Base-by-base conservation (phyloP, 441 rosid species). In the Biscutella auriculata region DNA sequence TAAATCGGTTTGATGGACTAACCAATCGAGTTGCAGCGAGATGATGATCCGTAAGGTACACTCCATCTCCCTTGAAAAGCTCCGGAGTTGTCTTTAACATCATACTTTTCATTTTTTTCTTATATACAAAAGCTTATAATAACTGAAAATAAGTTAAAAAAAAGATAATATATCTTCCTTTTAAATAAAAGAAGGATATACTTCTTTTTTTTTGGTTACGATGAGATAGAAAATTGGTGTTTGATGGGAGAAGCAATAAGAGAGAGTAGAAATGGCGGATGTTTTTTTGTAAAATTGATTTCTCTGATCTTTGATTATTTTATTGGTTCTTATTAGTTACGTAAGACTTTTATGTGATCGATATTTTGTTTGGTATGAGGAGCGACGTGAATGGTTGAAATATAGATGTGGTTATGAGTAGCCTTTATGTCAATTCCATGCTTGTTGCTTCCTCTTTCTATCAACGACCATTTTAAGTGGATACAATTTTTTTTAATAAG, bases 341-440 rank as follows among this genome's bases (percentile, higher is more conserved):
- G 45, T 35, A 56, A 19, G 63, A 46, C 72, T 68, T 56, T 62
- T 19, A 19, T 62, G 68, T 68, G 68, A 49, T 68, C 58, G 39
- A 1, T 26, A 14, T 10, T 42, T 35, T 4, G n/a, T 16, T 25
- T 30, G 1, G 25, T 23, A 28, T 36, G 79, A 77, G 44, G 66
- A 71, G 60, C 66, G 79, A 74, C 77, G 66, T 49, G 82, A 72
- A 79, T 76, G 87, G 95, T 67, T 53, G 68, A 55, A 36, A 68
- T 48, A 14, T 54, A 61, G 39, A 54, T 67, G 72, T 67, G 72
- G 72, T 61, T 60, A 61, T 59, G 34, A 69, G 69, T 68, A 21
- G 41, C 71, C 67, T 55, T 55, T 73, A 56, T 74, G 75, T 82
- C 65, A 57, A 76, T 79, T 79, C 72, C 41, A 71, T 47, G 23